These are phyloP conservation scores for Straminergon stramineum DNA, from an alignment of 225 moss, liverwort and hornwort species.

Conservation along the genomic window DNA sequence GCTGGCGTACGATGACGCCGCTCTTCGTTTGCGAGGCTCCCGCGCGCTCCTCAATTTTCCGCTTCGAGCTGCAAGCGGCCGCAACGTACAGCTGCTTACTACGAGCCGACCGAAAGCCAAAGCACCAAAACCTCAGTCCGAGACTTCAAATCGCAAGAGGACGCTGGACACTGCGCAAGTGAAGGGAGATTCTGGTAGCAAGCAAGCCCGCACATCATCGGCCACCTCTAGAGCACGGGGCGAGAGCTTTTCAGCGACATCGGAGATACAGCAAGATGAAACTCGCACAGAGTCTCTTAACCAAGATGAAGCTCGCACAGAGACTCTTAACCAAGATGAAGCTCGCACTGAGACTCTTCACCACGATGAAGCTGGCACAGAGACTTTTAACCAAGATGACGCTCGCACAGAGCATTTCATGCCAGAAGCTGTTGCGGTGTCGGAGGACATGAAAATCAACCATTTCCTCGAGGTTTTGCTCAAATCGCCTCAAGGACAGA, in stretches of 20 bases:
- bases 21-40: slow-evolving; percentile 40
- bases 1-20: slow-evolving; percentile 44
- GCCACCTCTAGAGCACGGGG: background rate
- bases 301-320: background rate
- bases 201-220: background rate
- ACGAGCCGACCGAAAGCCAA: slow-evolving; percentile 12
- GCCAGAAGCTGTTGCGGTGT: background rate
- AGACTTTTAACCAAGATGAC: background rate
- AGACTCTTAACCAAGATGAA: background rate
- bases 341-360: background rate
- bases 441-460: slow-evolving; percentile 20
- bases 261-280: background rate
- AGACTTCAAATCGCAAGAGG: background rate
- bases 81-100: slow-evolving; percentile 29
- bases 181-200: background rate
- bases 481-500: slow-evolving; percentile 8
- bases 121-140: background rate
- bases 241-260: background rate
- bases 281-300: background rate
- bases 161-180: background rate
- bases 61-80: slow-evolving; percentile 37
- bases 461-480: slow-evolving; percentile 17
- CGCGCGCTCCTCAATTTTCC: slow-evolving; percentile 54
- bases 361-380: background rate
- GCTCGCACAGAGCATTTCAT: background rate